phyloP scores from a whole-genome alignment of 768 basidiomycete species.

The Tricholoma flavovirens region DNA sequence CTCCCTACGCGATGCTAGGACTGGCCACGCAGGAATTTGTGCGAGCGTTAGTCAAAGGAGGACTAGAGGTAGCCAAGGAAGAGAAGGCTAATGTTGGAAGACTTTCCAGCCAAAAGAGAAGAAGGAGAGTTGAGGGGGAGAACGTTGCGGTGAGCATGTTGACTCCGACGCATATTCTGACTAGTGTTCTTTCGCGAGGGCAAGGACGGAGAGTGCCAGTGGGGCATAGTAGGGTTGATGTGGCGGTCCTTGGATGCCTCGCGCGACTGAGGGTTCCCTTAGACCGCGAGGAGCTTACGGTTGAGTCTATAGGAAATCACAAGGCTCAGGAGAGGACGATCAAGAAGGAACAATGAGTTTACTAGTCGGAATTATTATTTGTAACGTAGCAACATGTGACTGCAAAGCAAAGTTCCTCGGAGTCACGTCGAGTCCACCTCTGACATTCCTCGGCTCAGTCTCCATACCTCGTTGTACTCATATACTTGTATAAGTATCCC shows the following conservation, averaged over 20 bases:
- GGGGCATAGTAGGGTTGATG: constrained; percentile 7
- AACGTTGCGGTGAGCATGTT: constrained; percentile 22
- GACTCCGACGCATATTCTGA: constrained; percentile 40
- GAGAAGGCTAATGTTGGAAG: constrained; percentile 23
- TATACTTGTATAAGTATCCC: not conserved
- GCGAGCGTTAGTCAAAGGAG: constrained; percentile 30
- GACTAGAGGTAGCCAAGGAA: constrained; percentile 28
- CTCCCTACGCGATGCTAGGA: constrained; percentile 36
- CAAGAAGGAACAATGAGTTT: constrained; percentile 8
- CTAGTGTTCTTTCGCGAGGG: constrained; percentile 29
- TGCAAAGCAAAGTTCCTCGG: too few species aligned
- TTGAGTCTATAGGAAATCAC: not conserved
- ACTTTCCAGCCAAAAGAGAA: constrained; percentile 13
- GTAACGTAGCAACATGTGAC: too few species aligned
- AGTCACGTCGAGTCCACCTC: too few species aligned
- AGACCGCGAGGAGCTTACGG: not conserved
- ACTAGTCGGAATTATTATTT: too few species aligned
- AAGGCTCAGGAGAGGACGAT: constrained; percentile 3
- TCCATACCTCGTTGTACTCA: not conserved
- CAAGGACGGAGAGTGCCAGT: constrained; percentile 11
- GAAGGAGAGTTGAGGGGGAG: constrained; percentile 11
- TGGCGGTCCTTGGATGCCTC: constrained; percentile 25
- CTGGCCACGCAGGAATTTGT: constrained; percentile 30
- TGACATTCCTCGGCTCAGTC: not conserved
- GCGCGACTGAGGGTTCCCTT: constrained; percentile 23